phyloP scores from a whole-genome alignment of 2,329 filamentous ascomycete genomes.

The Eutypella sp. region DNA sequence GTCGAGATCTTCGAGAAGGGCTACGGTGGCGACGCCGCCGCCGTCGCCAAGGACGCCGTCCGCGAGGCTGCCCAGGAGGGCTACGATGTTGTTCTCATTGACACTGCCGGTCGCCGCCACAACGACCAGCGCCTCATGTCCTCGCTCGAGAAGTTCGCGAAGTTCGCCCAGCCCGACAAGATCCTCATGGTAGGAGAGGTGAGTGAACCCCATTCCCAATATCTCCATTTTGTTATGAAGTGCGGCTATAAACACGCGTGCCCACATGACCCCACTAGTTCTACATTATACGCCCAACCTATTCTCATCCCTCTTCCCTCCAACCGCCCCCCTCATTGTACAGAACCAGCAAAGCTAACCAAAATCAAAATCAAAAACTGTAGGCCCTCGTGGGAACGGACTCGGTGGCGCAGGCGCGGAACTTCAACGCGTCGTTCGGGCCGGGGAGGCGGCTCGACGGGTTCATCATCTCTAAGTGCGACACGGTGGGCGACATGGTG shows the following conservation, averaged over 20 bases:
- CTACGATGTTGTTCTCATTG: constrained; percentile 93
- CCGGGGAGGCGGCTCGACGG: constrained; percentile 76
- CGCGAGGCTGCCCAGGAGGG: constrained; percentile 65
- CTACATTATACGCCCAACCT: not conserved
- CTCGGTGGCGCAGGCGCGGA: constrained; percentile 88
- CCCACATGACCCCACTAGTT: too few relatives aligned
- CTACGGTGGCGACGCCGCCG: constrained; percentile 95
- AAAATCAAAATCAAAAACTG: constrained; percentile 11
- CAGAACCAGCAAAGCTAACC: not conserved
- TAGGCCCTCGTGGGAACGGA: constrained; percentile 90
- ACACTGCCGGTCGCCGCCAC: constrained; percentile 90
- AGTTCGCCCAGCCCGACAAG: constrained; percentile 93
- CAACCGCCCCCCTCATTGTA: constrained; percentile 2
- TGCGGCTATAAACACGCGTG: too few relatives aligned
- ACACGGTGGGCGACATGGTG: constrained; percentile 99
- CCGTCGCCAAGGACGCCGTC: constrained; percentile 94
- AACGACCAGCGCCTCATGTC: constrained; percentile 97
- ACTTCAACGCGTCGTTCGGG: constrained; percentile 93
- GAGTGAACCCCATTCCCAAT: constrained; percentile 6
- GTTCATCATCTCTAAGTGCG: constrained; percentile 97
- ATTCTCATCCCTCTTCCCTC: not conserved
- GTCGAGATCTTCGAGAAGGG: constrained; percentile 96
- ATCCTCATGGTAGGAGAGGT: constrained; percentile 89
- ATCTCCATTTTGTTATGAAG: not conserved
- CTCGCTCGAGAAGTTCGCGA: constrained; percentile 93